Conservation (phyloP, 176 grass and related monocot species). For the Oropetium thomaeum region DNA sequence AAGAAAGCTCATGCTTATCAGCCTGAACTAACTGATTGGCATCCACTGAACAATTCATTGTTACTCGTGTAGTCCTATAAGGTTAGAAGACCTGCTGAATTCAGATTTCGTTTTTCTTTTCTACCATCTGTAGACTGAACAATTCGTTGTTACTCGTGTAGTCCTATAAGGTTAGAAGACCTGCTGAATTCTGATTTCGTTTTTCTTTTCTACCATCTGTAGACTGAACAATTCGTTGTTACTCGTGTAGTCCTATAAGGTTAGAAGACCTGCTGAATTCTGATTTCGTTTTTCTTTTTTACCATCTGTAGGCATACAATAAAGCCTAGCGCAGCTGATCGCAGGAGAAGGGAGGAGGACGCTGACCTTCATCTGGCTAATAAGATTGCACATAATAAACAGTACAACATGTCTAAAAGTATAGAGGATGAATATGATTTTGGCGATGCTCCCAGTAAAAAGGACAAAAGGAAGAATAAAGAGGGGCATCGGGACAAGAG, state of each 20-base stretch:
- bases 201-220: too few species aligned
- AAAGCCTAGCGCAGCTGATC: slow-evolving; percentile 46
- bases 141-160: too few species aligned
- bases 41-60: neutral
- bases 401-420: slow-evolving; percentile 64
- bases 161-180: too few species aligned
- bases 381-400: slow-evolving; percentile 78
- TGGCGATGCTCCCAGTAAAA: slow-evolving; percentile 77
- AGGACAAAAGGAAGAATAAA: slow-evolving; percentile 58
- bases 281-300: slow-evolving; percentile 27
- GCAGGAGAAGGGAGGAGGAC: slow-evolving; percentile 81
- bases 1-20: neutral
- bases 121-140: too few species aligned
- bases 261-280: neutral
- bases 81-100: too few species aligned
- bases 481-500: slow-evolving; percentile 41
- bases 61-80: too few species aligned
- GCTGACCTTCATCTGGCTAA: slow-evolving; percentile 75
- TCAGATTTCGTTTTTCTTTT: too few species aligned
- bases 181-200: too few species aligned
- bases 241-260: neutral
- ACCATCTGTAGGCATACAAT: slow-evolving; percentile 41
- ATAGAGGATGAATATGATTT: slow-evolving; percentile 96
- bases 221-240: too few species aligned
- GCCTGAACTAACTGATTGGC: neutral